phyloP scores from a whole-genome alignment of 2,329 filamentous ascomycete genomes.

The Cordyceps fumosorosea region DNA sequence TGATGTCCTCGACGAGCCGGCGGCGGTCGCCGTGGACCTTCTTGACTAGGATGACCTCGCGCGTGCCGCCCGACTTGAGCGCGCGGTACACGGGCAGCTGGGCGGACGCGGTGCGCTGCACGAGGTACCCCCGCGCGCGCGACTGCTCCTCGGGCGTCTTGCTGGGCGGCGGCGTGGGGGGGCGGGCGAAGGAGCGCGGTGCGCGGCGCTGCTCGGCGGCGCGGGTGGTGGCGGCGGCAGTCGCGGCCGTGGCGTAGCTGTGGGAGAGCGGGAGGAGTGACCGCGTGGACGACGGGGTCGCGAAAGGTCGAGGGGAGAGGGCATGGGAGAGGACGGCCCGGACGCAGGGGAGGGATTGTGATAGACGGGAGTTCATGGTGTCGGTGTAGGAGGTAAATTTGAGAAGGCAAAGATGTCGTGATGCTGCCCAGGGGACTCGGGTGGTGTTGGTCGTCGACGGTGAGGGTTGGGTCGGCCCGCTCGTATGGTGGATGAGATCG shows the following conservation, averaged over 20 bases:
- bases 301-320: neutral
- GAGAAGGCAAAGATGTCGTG: neutral
- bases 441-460: neutral
- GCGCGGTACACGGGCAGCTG: conserved; percentile 73
- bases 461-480: too few relatives aligned
- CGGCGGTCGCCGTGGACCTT: conserved; percentile 69
- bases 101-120: conserved; percentile 63
- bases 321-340: neutral
- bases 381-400: neutral
- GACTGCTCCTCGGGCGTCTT: conserved; percentile 26
- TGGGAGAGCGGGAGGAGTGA: neutral
- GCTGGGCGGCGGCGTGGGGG: conserved; percentile 24
- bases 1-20: conserved; percentile 58
- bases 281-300: neutral
- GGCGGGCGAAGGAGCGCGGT: conserved; percentile 18
- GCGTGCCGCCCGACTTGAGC: conserved; percentile 68
- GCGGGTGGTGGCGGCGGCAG: neutral
- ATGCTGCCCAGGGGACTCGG: conserved; percentile 2
- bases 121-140: conserved; percentile 38
- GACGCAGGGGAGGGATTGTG: conserved; percentile 13
- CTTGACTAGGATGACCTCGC: conserved; percentile 67
- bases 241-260: conserved; percentile 11
- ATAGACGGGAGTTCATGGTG: conserved; percentile 6
- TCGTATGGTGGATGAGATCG: neutral
- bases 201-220: neutral